These are phyloP conservation scores for Gloeostereum incarnatum DNA, from an alignment of 768 basidiomycete genomes.

Conservation along the genomic window DNA sequence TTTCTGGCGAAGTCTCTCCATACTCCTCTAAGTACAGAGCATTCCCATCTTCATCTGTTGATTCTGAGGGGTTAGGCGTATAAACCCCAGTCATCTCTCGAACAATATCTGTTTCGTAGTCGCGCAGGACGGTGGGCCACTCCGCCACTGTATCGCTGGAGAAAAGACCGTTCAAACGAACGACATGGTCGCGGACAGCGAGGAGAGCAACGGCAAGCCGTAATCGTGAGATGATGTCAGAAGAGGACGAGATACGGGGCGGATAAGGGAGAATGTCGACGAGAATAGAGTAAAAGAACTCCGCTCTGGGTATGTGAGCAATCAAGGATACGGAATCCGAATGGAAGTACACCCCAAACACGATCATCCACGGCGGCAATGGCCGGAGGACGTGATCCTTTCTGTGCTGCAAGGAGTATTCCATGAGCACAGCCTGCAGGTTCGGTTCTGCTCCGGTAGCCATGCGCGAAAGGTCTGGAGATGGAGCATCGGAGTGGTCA, in stretches of 20 bases:
- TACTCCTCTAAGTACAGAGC: no score
- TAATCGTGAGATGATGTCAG: not conserved
- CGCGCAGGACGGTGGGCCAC: not conserved
- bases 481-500: not conserved
- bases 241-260: not conserved
- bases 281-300: not conserved
- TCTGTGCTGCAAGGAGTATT: not conserved
- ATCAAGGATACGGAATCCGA: not conserved
- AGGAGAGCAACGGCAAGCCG: not conserved
- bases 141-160: not conserved
- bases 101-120: not conserved
- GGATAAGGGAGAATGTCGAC: not conserved
- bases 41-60: not conserved
- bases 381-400: no score
- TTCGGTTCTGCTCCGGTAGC: not conserved
- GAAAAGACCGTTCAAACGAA: not conserved
- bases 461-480: not conserved
- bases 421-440: not conserved
- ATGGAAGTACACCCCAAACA: not conserved
- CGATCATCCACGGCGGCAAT: not conserved
- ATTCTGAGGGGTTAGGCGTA: not conserved
- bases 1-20: no score
- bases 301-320: not conserved
- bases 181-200: not conserved
- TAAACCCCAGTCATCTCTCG: not conserved